Evolutionary conservation across 768 basidiomycete genomes (phyloP).

Genomic region (Lentinula edodes): DNA sequence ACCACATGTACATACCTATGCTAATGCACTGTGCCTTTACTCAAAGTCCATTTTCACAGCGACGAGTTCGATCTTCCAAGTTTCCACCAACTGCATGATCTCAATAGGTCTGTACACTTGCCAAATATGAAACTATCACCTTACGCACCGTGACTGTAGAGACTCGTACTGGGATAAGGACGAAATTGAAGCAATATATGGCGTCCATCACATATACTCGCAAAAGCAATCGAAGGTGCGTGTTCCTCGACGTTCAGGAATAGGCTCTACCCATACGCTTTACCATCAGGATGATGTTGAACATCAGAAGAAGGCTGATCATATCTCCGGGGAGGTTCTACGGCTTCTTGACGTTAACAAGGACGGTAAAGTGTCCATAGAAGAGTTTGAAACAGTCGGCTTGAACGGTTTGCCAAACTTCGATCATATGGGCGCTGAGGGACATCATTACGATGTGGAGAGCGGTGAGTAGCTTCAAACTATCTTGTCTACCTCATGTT

Average conservation of each 20-base stretch:
- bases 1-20: slow-evolving; percentile 61
- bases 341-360: slow-evolving; percentile 63
- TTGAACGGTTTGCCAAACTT: slow-evolving; percentile 78
- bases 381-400: slow-evolving; percentile 71
- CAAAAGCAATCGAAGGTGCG: slow-evolving; percentile 71
- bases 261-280: not conserved
- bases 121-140: not conserved
- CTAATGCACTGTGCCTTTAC: not conserved
- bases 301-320: slow-evolving; percentile 77
- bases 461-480: slow-evolving; percentile 54
- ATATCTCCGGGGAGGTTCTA: slow-evolving; percentile 70
- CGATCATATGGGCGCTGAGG: slow-evolving; percentile 78
- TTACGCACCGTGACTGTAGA: slow-evolving; percentile 25
- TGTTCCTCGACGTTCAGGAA: not conserved
- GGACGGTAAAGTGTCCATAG: slow-evolving; percentile 63
- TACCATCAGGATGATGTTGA: slow-evolving; percentile 59
- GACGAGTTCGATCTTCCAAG: slow-evolving; percentile 79
- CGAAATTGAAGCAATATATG: slow-evolving; percentile 95
- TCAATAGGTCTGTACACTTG: slow-evolving; percentile 60
- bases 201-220: slow-evolving; percentile 88
- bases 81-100: slow-evolving; percentile 95
- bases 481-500: too few species aligned
- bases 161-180: slow-evolving; percentile 79
- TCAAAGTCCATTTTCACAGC: slow-evolving; percentile 30
- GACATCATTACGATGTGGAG: slow-evolving; percentile 90